Base-by-base conservation (phyloP, 2,329 filamentous ascomycete species). In the Drechslerella dactyloides region DNA sequence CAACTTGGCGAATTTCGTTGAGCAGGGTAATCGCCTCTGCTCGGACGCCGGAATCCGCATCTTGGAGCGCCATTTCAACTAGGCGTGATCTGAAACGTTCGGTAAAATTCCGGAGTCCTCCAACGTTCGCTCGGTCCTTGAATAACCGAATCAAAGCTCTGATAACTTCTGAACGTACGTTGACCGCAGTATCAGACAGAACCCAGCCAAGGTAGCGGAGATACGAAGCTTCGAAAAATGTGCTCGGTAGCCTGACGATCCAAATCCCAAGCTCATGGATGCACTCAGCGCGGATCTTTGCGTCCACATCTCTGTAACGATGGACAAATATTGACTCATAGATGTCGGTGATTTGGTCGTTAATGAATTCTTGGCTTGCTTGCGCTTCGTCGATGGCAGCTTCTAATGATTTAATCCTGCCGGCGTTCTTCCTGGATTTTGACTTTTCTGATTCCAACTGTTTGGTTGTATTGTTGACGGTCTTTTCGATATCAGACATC, bases 321-420 rank as follows among this genome's bases (percentile, higher is more conserved):
- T 99, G 93, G 30, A 97, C 89, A 78, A 96, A 99, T 52, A 97
- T 88, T n/a, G 90, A 90, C 75, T 96, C 90, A 78, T 97, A 96
- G 76, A 92, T 91, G 75, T 96, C 91, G 75, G 89, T 89, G 66
- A 97, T 87, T 69, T 88, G 84, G 30, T 85, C 84, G 74, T 90
- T 88, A 59, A 91, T 86, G 11, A 84, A 82, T 69, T 90, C 87
- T 35, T 90, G 84, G 77, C 87, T 88, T 73, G 86, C 82, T 74
- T 88, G 87, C 37, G 88, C 87, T 74, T 92, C 86, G 48, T 89
- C 84, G 42, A 93, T 83, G 62, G 87, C 89, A 46, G 85, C 83
- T 77, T 96, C 86, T 23, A 94, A 87, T 11, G 89, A 87, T 55
- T 86, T 84, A 21, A 92, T 84, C 75, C 91, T 88, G 37, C 86